Conservation (phyloP, 1,284 basidiomycete genomes). For the Coniophora puteana region DNA sequence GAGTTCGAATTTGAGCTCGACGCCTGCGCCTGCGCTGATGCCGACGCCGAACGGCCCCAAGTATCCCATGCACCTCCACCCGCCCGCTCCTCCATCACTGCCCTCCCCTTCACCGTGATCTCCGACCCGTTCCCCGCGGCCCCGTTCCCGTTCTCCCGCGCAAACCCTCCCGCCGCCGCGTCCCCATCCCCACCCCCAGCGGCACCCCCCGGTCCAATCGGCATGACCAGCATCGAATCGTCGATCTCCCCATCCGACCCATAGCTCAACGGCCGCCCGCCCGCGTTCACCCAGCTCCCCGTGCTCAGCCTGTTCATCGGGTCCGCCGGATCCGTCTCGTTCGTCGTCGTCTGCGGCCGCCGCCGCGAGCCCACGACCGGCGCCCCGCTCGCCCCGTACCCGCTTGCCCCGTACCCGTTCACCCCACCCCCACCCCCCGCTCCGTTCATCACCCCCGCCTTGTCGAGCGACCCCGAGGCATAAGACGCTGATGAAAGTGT, state of each 20-base stretch:
- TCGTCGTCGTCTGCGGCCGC: too few relatives aligned
- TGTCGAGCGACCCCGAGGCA: conserved; percentile 25
- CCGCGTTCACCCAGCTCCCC: too few relatives aligned
- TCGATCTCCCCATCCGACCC: conserved; percentile 60
- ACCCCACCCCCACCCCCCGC: conserved; percentile 7
- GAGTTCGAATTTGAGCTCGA: too few relatives aligned
- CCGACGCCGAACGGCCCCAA: too few relatives aligned
- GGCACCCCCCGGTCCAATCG: conserved; percentile 45
- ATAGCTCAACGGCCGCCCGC: conserved; percentile 21
- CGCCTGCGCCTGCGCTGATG: conserved; percentile 35
- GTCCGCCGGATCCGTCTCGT: too few relatives aligned
- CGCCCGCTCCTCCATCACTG: conserved; percentile 12
- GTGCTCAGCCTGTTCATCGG: conserved; percentile 22
- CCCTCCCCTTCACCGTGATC: background rate
- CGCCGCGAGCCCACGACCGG: too few relatives aligned
- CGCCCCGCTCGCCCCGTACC: too few relatives aligned
- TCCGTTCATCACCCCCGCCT: too few relatives aligned
- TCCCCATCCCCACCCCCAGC: too few relatives aligned
- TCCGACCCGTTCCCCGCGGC: conserved; percentile 1
- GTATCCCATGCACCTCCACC: conserved; percentile 15
- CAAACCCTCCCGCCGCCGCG: conserved; percentile 12
- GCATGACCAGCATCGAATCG: conserved; percentile 73
- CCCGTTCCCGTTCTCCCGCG: conserved; percentile 9
- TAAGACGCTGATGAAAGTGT: conserved; percentile 24
- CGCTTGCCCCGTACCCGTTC: conserved; percentile 14